Evolutionary conservation across 2,329 filamentous ascomycete genomes (phyloP).

Genomic region (Cercospora nicotianae): DNA sequence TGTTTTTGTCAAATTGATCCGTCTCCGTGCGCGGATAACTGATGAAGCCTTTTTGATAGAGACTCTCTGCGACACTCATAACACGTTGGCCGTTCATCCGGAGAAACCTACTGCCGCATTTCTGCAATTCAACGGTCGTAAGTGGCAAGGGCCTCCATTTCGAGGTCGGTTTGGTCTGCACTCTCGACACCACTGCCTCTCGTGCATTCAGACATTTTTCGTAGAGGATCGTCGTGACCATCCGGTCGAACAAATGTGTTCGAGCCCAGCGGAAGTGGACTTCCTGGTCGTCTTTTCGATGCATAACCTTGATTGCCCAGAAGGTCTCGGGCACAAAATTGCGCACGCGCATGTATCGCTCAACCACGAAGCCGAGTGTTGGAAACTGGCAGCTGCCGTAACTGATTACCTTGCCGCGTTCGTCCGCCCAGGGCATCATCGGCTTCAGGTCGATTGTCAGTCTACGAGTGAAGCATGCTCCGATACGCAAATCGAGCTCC

Average conservation of each 20-base stretch:
- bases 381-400: conserved; percentile 85
- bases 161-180: conserved; percentile 85
- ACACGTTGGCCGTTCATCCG: conserved; percentile 88
- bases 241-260: conserved; percentile 82
- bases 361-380: conserved; percentile 93
- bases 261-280: conserved; percentile 84
- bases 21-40: conserved; percentile 98
- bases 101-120: conserved; percentile 85
- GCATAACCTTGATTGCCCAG: conserved; percentile 85
- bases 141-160: conserved; percentile 93
- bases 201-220: conserved; percentile 79
- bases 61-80: conserved; percentile 79
- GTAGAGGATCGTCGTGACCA: conserved; percentile 75
- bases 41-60: conserved; percentile 95
- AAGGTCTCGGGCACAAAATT: conserved; percentile 92
- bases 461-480: conserved; percentile 87
- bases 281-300: conserved; percentile 72
- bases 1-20: conserved; percentile 87
- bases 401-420: conserved; percentile 49
- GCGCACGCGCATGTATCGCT: conserved; percentile 88
- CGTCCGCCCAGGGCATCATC: conserved; percentile 75
- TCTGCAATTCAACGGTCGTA: conserved; percentile 94
- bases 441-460: conserved; percentile 75
- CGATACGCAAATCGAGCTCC: conserved; percentile 88
- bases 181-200: conserved; percentile 75